Evolutionary conservation across 805 yeast genomes (phyloP).

Genomic region (Monosporozyma servazzii): DNA sequence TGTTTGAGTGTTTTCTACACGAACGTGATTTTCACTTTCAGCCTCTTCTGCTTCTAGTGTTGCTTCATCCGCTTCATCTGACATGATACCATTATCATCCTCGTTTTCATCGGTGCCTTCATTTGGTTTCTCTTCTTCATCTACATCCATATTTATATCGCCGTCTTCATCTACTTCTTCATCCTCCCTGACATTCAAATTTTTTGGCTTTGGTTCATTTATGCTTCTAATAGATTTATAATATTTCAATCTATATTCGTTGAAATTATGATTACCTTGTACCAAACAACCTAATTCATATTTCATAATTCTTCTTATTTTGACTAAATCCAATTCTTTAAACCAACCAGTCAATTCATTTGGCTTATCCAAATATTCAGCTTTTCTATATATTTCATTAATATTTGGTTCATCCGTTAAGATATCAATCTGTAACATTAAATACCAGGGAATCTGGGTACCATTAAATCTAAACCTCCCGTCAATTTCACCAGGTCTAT

Average conservation of each 20-base stretch:
- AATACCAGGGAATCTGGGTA: conserved; percentile 51
- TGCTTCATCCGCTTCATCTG: conserved; percentile 28
- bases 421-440: conserved; percentile 74
- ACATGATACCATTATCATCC: conserved; percentile 25
- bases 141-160: conserved; percentile 18
- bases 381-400: conserved; percentile 32
- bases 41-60: conserved; percentile 27
- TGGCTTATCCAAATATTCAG: conserved; percentile 44
- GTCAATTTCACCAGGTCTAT: conserved; percentile 32
- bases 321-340: conserved; percentile 48
- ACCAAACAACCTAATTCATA: conserved; percentile 60
- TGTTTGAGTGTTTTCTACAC: conserved; percentile 10
- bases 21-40: conserved; percentile 25
- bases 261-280: conserved; percentile 40
- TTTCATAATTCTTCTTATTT: conserved; percentile 59
- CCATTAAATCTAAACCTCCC: conserved; percentile 63
- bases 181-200: conserved; percentile 14
- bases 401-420: conserved; percentile 57
- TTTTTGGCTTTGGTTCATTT: conserved; percentile 31
- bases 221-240: conserved; percentile 36
- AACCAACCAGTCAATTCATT: conserved; percentile 62
- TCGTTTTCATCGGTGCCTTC: conserved; percentile 7
- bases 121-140: neutral
- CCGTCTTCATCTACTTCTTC: conserved; percentile 24
- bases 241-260: conserved; percentile 30